Base-by-base conservation (phyloP, 2,329 filamentous ascomycete species). In the Fusarium sp. region DNA sequence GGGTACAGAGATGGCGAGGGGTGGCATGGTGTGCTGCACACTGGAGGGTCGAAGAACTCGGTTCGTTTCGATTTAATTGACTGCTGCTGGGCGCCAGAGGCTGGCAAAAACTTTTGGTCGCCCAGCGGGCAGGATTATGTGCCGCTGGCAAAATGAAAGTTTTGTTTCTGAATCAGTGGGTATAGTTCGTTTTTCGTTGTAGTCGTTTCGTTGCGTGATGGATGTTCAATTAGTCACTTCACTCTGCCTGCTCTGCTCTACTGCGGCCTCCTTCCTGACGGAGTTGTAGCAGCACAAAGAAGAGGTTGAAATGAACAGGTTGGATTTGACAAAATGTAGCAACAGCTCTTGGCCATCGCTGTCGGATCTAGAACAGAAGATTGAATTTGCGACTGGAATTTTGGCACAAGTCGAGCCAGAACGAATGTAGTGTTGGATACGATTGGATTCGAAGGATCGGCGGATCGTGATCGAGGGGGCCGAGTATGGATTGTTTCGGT, bases 311-410 rank as follows among this genome's bases (percentile, higher is more conserved):
- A 57, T 43, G 55, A 55, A 61, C 55, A 63, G 55, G 55, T 62
- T 49, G 63, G 25, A 12, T 48, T 55, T 40, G 63, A 48, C n/a
- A 60, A 64, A 66, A 41, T 18, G 34, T 34, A 63, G 58, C 65
- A 66, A 65, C 41, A 69, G 64, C 64, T 64, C 73, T 75, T 66
- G 65, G 73, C 72, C 73, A 75, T 75, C 47, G 70, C 73, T 74
- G 63, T 68, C 55, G 59, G 63, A 55, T 64, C 68, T 71, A 64
- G 47, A 69, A 71, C 65, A 57, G 28, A 61, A 37, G 20, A 54
- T 55, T 56, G 54, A n/a, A 53, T 71, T 63, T 46, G 59, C 37
- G 43, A 69, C 48, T 66, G 53, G 53, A 62, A 63, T 59, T 57
- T 68, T 47, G 48, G 32, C 25, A 49, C 55, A 50, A 41, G 32